Evolutionary conservation across 306 rosid species (phyloP).

Genomic region (Dalbergia cochinchinensis): DNA sequence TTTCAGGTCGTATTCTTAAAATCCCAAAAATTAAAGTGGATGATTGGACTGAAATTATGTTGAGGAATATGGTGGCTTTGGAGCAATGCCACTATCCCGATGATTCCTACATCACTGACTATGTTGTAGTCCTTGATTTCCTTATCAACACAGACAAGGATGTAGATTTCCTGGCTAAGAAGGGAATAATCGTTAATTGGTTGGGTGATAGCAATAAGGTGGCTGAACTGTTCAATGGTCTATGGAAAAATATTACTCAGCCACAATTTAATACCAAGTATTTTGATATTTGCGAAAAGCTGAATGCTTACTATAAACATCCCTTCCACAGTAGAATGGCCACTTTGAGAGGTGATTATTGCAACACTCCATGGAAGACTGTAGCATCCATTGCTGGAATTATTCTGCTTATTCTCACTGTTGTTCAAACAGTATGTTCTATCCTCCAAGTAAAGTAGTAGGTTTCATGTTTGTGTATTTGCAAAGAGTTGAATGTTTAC

Average conservation of each 20-base stretch:
- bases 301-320: background rate
- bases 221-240: background rate
- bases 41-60: rapidly evolving
- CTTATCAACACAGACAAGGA: conserved; percentile 20
- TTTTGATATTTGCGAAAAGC: background rate
- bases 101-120: background rate
- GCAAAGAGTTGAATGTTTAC: no score
- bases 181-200: background rate
- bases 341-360: conserved; percentile 32
- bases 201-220: conserved; percentile 17
- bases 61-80: conserved; percentile 23
- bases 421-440: background rate
- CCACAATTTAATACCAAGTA: background rate
- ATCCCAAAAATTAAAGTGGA: rapidly evolving
- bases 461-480: no score
- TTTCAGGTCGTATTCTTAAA: background rate
- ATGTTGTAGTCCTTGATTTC: background rate
- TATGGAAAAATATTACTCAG: background rate
- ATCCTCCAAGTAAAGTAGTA: background rate
- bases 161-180: conserved; percentile 32
- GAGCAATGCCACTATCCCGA: background rate
- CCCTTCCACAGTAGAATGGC: conserved; percentile 39
- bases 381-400: conserved; percentile 31
- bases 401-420: background rate
- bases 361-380: conserved; percentile 39